A percentile compares a stretch with the other conserved stretches of the same genome.
Conservation (phyloP, 768 basidiomycete genomes). For the Calocybe cyanea region DNA sequence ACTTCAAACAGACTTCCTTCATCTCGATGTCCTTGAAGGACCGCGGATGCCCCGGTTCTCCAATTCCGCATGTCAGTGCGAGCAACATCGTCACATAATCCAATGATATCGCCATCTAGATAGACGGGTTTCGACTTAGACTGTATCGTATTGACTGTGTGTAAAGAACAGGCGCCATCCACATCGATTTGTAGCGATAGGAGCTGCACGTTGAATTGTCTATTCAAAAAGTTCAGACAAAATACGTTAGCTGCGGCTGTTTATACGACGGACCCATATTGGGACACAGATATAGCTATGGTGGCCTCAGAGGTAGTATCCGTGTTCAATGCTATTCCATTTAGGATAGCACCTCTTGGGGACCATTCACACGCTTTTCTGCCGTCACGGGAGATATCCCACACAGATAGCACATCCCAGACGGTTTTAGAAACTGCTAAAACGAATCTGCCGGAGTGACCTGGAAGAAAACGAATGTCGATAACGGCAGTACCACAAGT, state of each 20-base stretch:
- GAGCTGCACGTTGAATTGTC: conserved; percentile 30
- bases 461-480: conserved; percentile 51
- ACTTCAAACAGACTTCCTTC: conserved; percentile 29
- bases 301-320: conserved; percentile 40
- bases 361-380: conserved; percentile 48
- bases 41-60: conserved; percentile 41
- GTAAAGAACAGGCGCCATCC: conserved; percentile 21
- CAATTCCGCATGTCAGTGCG: conserved; percentile 56
- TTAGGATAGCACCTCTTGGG: conserved; percentile 48
- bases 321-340: conserved; percentile 46
- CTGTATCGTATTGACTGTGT: conserved; percentile 28
- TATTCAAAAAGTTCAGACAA: conserved; percentile 19
- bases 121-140: conserved; percentile 44
- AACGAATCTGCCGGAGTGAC: conserved; percentile 38
- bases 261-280: conserved; percentile 38
- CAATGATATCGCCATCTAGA: conserved; percentile 49
- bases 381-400: conserved; percentile 32
- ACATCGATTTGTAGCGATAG: conserved; percentile 20
- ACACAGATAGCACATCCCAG: conserved; percentile 56
- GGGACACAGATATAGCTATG: conserved; percentile 45
- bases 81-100: conserved; percentile 47
- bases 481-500: conserved; percentile 42
- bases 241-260: conserved; percentile 10
- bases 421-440: conserved; percentile 55
- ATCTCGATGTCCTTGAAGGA: conserved; percentile 34